Evolutionary conservation across 1,139 yeast species (phyloP).

Genomic region (Chernovozyma aurita): DNA sequence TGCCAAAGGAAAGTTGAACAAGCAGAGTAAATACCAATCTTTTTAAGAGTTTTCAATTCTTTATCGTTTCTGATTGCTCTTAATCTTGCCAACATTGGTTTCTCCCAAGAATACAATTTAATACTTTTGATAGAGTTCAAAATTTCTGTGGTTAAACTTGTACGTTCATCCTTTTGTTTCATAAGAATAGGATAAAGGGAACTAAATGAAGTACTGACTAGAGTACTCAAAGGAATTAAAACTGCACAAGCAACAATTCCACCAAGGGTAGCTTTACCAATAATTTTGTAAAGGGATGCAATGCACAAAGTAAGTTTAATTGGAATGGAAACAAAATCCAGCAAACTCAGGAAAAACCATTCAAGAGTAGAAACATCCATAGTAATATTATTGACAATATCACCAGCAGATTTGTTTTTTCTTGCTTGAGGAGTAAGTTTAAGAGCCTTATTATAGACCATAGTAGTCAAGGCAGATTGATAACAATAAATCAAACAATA

Average conservation of each 20-base stretch:
- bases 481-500: slow-evolving; percentile 30
- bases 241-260: slow-evolving; percentile 20
- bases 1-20: slow-evolving; percentile 58
- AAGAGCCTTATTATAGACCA: slow-evolving; percentile 23
- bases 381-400: slow-evolving; percentile 24
- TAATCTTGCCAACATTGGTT: slow-evolving; percentile 63
- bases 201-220: slow-evolving; percentile 14
- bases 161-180: slow-evolving; percentile 23
- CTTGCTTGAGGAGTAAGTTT: slow-evolving; percentile 23
- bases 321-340: slow-evolving; percentile 19
- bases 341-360: slow-evolving; percentile 14
- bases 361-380: slow-evolving; percentile 19
- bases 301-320: slow-evolving; percentile 17
- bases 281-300: slow-evolving; percentile 17
- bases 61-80: slow-evolving; percentile 54
- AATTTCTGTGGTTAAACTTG: slow-evolving; percentile 23
- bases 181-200: slow-evolving; percentile 15
- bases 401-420: slow-evolving; percentile 25
- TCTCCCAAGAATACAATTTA: slow-evolving; percentile 88
- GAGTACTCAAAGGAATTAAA: slow-evolving; percentile 18
- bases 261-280: slow-evolving; percentile 23
- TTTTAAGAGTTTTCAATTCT: slow-evolving; percentile 51
- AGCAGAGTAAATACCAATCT: slow-evolving; percentile 59
- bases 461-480: slow-evolving; percentile 22
- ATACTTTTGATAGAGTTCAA: slow-evolving; percentile 35